Base-by-base conservation (phyloP, 192 early-diverging fungal species). In the Backusella australiensis region DNA sequence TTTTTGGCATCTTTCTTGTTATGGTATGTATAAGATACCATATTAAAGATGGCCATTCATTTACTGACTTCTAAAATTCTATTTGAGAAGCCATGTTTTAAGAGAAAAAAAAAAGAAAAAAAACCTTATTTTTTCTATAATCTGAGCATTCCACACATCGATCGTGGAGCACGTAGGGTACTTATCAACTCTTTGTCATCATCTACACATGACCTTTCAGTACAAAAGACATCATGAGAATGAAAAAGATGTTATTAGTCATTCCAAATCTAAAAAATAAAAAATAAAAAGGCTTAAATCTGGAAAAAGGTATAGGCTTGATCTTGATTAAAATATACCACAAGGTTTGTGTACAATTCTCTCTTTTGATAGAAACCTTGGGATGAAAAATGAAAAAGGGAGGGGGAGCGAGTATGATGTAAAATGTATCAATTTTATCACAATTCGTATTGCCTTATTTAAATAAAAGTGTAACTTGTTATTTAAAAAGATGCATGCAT, bases 231-330 rank as follows among this genome's bases (percentile, higher is more conserved):
- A 26, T 6, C 8, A 21, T 56, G n/a, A 19, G n/a, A 56, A 23
- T 56, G 19, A 53, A 53, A 32, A 23, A 17, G 42, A 44, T 44
- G 1, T 29, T 9, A 63, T 63, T 63, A 63, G 56, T 63, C 56
- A 63, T 63, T 26, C 23, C 23, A 63, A 12, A 63, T 26, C 26
- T 63, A 63, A 17, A 44, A 44, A 29, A 63, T 11, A 29, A 63
- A 63, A 63, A 29, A 2, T 29, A 29, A 63, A 63, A 29, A 2
- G 3, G 12, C 12, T 63, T 63, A 14, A 63, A 2, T 29, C 56
- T 29, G 56, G 56, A 32, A 63, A 63, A 63, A 63, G 11, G 26
- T 63, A 63, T 63, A 63, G 56, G 56, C 56, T 63, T 63, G 56
- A 63, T 29, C 26, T 29, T 63, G 56, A 29, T 63, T 63, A 23